Percentiles rank a stretch among this genome's conserved stretches.
Evolutionary conservation across 108 stramenopile genomes (phyloP).

Genomic region (Nitzschia sp.): DNA sequence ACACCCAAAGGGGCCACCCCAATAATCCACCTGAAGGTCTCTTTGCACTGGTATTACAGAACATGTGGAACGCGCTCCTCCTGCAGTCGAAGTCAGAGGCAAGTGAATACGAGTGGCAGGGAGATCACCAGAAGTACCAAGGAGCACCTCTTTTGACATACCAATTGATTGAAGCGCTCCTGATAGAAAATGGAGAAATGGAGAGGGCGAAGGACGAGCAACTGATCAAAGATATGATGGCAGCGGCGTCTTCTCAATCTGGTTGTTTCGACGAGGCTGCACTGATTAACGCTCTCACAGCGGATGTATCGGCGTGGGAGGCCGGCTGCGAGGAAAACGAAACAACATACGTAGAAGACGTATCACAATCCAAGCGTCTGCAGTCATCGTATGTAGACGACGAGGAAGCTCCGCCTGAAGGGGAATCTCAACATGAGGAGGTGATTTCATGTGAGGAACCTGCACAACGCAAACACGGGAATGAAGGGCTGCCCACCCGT

Average conservation of each 20-base stretch:
- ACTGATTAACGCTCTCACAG: conserved; percentile 34
- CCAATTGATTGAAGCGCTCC: conserved; percentile 32
- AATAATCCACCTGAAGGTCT: conserved; percentile 18
- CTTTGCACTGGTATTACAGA: conserved; percentile 16
- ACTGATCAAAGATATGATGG: conserved; percentile 53
- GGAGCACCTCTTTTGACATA: conserved; percentile 31
- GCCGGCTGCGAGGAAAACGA: conserved; percentile 27
- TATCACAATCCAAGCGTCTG: background rate
- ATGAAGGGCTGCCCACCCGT: background rate
- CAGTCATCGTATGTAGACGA: background rate
- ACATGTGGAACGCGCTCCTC: background rate
- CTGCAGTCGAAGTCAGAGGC: background rate
- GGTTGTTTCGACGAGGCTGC: conserved; percentile 24
- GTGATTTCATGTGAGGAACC: background rate
- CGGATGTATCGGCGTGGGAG: conserved; percentile 33
- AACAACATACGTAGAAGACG: conserved; percentile 32
- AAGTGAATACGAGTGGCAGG: background rate
- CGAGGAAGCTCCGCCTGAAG: background rate
- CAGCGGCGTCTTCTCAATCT: conserved; percentile 15
- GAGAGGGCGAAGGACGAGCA: conserved; percentile 46
- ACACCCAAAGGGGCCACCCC: background rate
- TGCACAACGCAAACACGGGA: background rate
- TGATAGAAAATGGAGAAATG: conserved; percentile 55
- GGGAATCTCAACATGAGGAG: background rate
- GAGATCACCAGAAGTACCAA: background rate